Evolutionary conservation across 2,329 filamentous ascomycete genomes (phyloP).

Genomic region (Aspergillus spinulosporus): DNA sequence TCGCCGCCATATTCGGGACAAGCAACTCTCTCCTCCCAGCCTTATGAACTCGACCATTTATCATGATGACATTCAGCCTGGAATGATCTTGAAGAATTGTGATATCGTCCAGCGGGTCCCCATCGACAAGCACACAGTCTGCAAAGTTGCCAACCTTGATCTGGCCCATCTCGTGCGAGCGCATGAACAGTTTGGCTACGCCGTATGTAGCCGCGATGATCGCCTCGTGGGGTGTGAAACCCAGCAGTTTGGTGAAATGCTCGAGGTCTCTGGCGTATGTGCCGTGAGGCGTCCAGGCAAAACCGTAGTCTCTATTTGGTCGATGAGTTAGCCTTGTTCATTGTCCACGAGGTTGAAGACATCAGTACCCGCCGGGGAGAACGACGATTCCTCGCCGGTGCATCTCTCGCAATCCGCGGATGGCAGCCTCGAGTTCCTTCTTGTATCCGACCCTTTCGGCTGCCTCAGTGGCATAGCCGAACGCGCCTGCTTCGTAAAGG

Average conservation of each 20-base stretch:
- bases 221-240: conserved; percentile 47
- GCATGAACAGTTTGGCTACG: conserved; percentile 46
- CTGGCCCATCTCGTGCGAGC: conserved; percentile 39
- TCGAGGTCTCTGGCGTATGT: conserved; percentile 51
- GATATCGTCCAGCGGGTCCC: conserved; percentile 48
- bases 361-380: conserved; percentile 40
- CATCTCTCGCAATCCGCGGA: conserved; percentile 47
- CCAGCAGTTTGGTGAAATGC: conserved; percentile 49
- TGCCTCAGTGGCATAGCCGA: conserved; percentile 45
- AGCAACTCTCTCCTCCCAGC: neutral
- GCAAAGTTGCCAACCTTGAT: conserved; percentile 46
- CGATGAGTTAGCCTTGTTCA: neutral
- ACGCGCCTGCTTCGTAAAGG: conserved; percentile 40
- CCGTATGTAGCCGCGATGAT: conserved; percentile 47
- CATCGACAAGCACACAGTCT: conserved; percentile 50
- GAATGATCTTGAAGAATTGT: conserved; percentile 45
- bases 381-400: conserved; percentile 45
- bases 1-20: neutral
- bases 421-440: conserved; percentile 44
- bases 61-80: conserved; percentile 49
- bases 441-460: conserved; percentile 49
- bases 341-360: neutral
- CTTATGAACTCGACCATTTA: conserved; percentile 52
- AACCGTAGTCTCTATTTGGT: conserved; percentile 44
- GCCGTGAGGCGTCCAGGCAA: conserved; percentile 52